phyloP scores from a whole-genome alignment of 257 asterid genomes.

The Handroanthus guayacan region DNA sequence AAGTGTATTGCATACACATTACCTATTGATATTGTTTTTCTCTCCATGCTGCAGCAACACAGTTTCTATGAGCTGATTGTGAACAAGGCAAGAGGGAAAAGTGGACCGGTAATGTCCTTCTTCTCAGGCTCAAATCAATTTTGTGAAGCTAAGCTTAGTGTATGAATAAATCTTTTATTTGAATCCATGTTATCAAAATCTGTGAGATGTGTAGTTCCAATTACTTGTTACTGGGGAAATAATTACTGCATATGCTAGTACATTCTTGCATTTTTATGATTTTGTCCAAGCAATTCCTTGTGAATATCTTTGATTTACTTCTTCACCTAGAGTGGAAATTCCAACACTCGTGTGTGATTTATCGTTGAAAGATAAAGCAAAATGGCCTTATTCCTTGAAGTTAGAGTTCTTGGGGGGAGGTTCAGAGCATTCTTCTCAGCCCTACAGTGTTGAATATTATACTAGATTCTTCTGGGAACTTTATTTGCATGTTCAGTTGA shows the following conservation, averaged over 20 bases:
- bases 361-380: not conserved
- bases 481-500: slow-evolving; percentile 9
- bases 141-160: slow-evolving; percentile 4
- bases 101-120: slow-evolving; percentile 89
- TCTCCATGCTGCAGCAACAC: slow-evolving; percentile 75
- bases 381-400: not conserved
- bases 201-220: not conserved
- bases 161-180: not conserved
- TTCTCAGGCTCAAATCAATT: slow-evolving; percentile 41
- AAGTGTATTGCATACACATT: slow-evolving; percentile 1
- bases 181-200: not conserved
- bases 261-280: not conserved
- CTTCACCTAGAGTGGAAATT: not conserved
- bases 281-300: not conserved
- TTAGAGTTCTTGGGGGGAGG: not conserved
- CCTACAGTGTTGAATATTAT: not conserved
- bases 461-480: not conserved
- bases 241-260: not conserved
- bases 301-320: not conserved
- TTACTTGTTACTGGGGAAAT: no score
- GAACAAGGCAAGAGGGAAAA: slow-evolving; percentile 98
- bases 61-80: slow-evolving; percentile 95
- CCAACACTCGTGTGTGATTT: not conserved
- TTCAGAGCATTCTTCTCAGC: not conserved
- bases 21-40: slow-evolving; percentile 14